A percentile compares a stretch with the other conserved stretches of the same genome.
Conservation (phyloP, 768 basidiomycete species). For the Candolleomyces efflorescens region DNA sequence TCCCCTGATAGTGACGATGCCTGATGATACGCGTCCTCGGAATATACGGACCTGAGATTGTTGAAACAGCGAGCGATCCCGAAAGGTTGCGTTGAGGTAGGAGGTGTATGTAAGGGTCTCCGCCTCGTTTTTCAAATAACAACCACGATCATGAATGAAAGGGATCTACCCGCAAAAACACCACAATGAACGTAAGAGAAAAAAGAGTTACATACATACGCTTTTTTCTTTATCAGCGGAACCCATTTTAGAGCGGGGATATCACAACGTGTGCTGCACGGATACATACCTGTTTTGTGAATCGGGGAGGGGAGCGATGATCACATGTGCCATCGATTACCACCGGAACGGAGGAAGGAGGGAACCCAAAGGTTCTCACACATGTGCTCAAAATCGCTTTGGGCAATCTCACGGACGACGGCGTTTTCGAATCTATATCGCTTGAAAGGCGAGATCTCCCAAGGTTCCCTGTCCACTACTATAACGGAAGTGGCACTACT, state of each 20-base stretch:
- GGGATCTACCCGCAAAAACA: too few species aligned
- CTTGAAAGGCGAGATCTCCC: too few species aligned
- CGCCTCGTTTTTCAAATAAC: too few species aligned
- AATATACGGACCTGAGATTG: neutral
- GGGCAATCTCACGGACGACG: too few species aligned
- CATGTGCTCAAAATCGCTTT: too few species aligned
- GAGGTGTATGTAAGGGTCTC: too few species aligned
- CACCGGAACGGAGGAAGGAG: conserved; percentile 29
- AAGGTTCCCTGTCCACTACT: neutral
- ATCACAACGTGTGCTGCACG: neutral
- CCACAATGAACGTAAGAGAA: too few species aligned
- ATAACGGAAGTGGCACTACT: neutral
- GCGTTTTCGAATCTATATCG: neutral
- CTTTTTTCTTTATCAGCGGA: neutral
- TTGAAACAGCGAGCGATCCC: neutral
- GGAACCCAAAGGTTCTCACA: too few species aligned
- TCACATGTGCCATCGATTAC: conserved; percentile 29
- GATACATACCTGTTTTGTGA: too few species aligned
- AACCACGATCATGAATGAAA: too few species aligned
- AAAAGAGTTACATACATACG: neutral
- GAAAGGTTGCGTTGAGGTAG: too few species aligned
- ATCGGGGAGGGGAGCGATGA: conserved; percentile 6
- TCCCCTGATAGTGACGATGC: neutral
- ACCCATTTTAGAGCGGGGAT: neutral
- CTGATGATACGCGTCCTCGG: neutral